These are phyloP conservation scores for Mycosphaerella sp. DNA, from an alignment of 2,329 filamentous ascomycete genomes.

Conservation along the genomic window DNA sequence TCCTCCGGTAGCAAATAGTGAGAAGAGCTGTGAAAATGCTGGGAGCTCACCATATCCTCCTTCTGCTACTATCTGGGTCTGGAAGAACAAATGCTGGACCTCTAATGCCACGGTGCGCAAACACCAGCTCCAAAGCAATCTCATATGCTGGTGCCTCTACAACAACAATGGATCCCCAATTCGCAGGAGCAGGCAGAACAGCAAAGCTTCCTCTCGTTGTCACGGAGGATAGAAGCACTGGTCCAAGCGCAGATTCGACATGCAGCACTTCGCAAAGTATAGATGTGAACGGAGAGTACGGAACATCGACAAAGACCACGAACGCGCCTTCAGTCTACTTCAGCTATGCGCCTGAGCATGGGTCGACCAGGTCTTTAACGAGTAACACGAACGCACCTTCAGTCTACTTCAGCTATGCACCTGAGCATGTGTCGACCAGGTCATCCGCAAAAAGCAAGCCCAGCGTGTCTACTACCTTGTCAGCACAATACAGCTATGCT, in stretches of 20 bases:
- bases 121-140: conserved; percentile 11
- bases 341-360: conserved; percentile 8
- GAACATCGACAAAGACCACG: neutral
- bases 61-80: conserved; percentile 13
- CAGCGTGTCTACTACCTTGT: neutral
- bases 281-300: neutral
- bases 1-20: neutral
- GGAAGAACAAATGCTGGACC: conserved; percentile 11
- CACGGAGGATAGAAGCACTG: neutral
- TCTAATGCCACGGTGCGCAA: conserved; percentile 18
- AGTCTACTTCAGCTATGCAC: conserved; percentile 10
- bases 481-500: neutral
- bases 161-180: neutral
- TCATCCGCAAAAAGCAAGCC: neutral
- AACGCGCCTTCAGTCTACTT: conserved; percentile 1
- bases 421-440: neutral
- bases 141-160: neutral
- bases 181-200: neutral
- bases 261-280: neutral
- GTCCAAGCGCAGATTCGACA: neutral
- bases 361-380: neutral
- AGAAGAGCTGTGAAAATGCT: conserved; percentile 11
- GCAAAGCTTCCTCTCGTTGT: neutral
- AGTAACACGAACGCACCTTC: neutral
- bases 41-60: conserved; percentile 6